These are phyloP conservation scores for Hypoxylon sp. DNA, from an alignment of 2,329 filamentous ascomycete genomes.

Conservation along the genomic window DNA sequence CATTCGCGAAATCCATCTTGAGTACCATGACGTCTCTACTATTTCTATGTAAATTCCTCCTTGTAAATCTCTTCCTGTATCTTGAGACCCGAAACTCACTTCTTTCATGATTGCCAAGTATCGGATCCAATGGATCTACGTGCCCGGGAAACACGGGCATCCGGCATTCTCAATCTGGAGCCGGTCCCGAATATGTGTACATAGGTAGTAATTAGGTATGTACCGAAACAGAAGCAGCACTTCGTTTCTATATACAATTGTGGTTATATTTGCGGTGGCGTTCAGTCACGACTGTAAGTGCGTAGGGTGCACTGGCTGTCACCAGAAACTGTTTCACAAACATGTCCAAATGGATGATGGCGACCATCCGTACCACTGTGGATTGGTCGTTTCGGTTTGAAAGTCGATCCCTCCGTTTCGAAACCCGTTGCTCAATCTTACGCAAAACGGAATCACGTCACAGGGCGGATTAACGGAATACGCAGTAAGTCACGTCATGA, in stretches of 20 bases:
- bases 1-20: not conserved
- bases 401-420: constrained; percentile 25
- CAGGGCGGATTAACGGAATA: not conserved
- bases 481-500: constrained; percentile 7
- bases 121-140: not conserved
- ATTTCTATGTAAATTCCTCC: not conserved
- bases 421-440: constrained; percentile 8
- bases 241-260: not conserved
- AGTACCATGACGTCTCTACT: not conserved
- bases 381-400: constrained; percentile 17
- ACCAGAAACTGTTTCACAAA: constrained; percentile 31
- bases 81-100: not conserved
- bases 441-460: not conserved
- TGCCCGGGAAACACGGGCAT: not conserved
- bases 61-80: not conserved
- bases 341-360: constrained; percentile 4
- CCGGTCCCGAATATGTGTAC: too few relatives aligned
- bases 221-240: too few relatives aligned
- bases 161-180: too few relatives aligned
- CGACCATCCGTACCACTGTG: not conserved
- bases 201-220: too few relatives aligned
- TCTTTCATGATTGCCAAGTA: not conserved
- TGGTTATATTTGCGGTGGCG: not conserved
- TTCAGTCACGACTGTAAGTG: not conserved
- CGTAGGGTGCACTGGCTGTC: not conserved